These are phyloP conservation scores for Amanita brunnescens DNA, from an alignment of 768 basidiomycete genomes.

Conservation along the genomic window DNA sequence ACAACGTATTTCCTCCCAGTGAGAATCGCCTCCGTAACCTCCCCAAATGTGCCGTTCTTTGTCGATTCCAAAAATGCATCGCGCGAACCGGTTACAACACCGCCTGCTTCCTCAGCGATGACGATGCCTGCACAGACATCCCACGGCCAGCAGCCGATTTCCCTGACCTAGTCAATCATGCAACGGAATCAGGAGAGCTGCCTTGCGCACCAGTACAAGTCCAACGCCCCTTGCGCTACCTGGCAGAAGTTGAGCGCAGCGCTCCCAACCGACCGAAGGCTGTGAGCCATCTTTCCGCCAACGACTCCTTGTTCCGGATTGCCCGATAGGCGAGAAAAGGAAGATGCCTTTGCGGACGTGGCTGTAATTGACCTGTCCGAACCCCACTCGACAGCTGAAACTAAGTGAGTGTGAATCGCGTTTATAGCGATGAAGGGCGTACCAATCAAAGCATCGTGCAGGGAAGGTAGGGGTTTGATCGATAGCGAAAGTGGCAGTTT, in stretches of 20 bases:
- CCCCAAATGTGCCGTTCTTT: conserved; percentile 37
- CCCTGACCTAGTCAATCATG: conserved; percentile 33
- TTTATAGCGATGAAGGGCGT: background rate
- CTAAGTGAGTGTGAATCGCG: background rate
- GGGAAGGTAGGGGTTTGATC: conserved; percentile 55
- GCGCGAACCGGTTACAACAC: conserved; percentile 66
- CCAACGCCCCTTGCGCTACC: conserved; percentile 84
- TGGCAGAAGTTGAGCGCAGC: conserved; percentile 76
- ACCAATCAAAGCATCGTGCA: conserved; percentile 63
- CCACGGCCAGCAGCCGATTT: conserved; percentile 80
- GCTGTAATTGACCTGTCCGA: conserved; percentile 54
- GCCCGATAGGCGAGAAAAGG: conserved; percentile 70
- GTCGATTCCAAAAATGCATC: conserved; percentile 30
- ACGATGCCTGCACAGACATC: conserved; percentile 89
- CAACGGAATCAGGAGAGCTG: conserved; percentile 2
- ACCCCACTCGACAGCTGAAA: conserved; percentile 79
- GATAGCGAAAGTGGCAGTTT: conserved; percentile 57
- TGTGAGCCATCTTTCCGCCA: conserved; percentile 80
- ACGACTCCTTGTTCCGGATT: conserved; percentile 51
- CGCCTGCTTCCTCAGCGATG: conserved; percentile 86
- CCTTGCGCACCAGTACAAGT: conserved; percentile 70
- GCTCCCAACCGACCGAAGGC: conserved; percentile 74
- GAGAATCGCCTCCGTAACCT: conserved; percentile 61
- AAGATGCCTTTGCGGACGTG: conserved; percentile 50
- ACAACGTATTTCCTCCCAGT: conserved; percentile 77